Conservation (phyloP, 2,329 filamentous ascomycete genomes). For the Ascochyta lentis region DNA sequence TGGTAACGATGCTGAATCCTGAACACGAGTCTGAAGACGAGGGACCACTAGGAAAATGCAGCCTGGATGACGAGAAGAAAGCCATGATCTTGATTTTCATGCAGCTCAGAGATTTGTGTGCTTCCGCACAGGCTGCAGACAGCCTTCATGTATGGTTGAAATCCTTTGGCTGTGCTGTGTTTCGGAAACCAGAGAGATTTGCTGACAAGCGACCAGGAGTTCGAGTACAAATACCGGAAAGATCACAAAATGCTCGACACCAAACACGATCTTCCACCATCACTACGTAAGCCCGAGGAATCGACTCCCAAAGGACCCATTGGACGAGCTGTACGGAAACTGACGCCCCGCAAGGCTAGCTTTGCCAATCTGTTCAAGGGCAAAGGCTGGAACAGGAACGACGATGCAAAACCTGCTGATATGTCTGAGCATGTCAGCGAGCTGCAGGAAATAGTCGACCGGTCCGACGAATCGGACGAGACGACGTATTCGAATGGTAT, state of each 20-base stretch:
- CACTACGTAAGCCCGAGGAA: slow-evolving; percentile 33
- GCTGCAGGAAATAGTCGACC: background rate
- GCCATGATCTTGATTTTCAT: slow-evolving; percentile 40
- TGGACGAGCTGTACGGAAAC: slow-evolving; percentile 41
- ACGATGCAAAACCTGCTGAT: slow-evolving; percentile 18
- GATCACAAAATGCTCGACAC: slow-evolving; percentile 36
- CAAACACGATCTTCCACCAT: slow-evolving; percentile 21
- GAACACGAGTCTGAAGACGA: slow-evolving; percentile 7
- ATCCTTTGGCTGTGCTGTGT: too few species aligned
- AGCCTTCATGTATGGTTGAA: slow-evolving; percentile 40
- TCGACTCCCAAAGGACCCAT: slow-evolving; percentile 32
- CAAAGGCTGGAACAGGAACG: slow-evolving; percentile 37
- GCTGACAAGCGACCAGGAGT: slow-evolving; percentile 32
- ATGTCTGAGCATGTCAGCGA: slow-evolving; percentile 2
- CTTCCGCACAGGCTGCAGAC: slow-evolving; percentile 37
- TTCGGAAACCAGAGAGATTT: background rate
- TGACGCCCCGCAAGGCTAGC: slow-evolving; percentile 46
- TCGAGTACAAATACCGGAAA: slow-evolving; percentile 42
- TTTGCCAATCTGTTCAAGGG: slow-evolving; percentile 45
- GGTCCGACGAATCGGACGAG: background rate
- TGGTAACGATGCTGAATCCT: slow-evolving; percentile 29
- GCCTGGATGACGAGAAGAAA: slow-evolving; percentile 34
- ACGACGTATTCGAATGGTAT: background rate
- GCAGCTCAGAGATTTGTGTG: slow-evolving; percentile 41
- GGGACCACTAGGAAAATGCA: slow-evolving; percentile 30